Base-by-base conservation (phyloP, 176 grass and related monocot species). In the Eremochloa ophiuroides region DNA sequence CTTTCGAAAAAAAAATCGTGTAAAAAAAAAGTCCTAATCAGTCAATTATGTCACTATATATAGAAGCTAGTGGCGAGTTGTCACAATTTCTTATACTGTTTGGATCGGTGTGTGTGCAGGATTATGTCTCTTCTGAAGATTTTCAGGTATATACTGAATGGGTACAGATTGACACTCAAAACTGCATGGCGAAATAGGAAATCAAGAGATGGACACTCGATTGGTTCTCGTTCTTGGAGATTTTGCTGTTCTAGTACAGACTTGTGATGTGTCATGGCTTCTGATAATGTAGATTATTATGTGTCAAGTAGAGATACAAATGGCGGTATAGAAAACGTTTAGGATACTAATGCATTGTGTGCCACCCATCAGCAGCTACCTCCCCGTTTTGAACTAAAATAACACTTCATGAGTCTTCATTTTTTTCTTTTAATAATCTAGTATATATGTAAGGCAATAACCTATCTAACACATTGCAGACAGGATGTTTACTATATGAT, bases 401-500 rank as follows among this genome's bases (percentile, higher is more conserved):
- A 13, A 37, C 40, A 51, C 33, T 62, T 25, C 69, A 9, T 38
- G 47, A 47, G 8, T 61, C 16, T 61, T n/a, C 35, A 55, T 3
- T 27, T 73, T 37, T 73, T 7, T 14, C 2, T 22, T 7, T 59
- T 10, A 20, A 20, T 42, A 27, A 29, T 72, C 43, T 88, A 72
- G 10, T 16, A 73, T 15, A 5, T 42, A 71, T 10, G 10, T 39
- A 71, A 71, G 82, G 35, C 71, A 28, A 74, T 74, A 79, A 37
- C 48, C 67, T 83, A 82, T 71, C 39, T 34, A 23, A 42, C 35
- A 73, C 23, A 43, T 74, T 73, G 48, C 67, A 79, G 30, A 37
- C 74, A 73, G 46, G 67, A 84, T 88, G 86, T 40, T 78, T 35
- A 72, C 58, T 83, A 38, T 50, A 88, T 69, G 62, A 80, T 88